Base-by-base conservation (phyloP, 2,329 filamentous ascomycete species). In the Aspergillus fumigatiaffinis region DNA sequence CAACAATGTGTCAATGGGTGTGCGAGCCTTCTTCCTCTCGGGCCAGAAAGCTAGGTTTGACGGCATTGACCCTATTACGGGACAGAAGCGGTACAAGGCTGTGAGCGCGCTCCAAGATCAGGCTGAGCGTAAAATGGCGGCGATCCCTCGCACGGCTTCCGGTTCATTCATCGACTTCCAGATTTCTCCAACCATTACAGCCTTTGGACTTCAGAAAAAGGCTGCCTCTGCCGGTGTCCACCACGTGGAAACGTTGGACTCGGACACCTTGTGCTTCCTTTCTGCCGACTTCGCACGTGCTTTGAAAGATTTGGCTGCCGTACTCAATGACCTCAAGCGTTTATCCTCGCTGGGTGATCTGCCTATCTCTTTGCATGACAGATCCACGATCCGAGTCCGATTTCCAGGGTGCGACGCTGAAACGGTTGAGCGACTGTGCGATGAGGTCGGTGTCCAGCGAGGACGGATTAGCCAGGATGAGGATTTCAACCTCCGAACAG, bases 1-100 rank as follows among this genome's bases (percentile, higher is more conserved):
- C 52, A 89, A 94, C 73, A 96, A 96, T 75, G 93, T 97, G n/a
- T 96, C 91, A 12, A 87, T 92, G 66, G 94, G 92, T 4, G 87
- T 97, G 68, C 87, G 94, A 54, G 92, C 92, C 12, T 97, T 99
- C 76, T 88, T 91, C 77, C 82, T 96, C n/a, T 92, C 90, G 0
- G 94, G 94, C 0, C 87, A 96, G 68, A 94, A 92, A 73, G 87
- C 89, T 9, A 89, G 90, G 57, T 97, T 92, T 66, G 90, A 96
- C 71, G 93, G 93, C 12, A 73, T 88, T 47, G 86, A 87, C 54
- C 75, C 84, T 17, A 70, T 68, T 32, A 85, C 82, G 10, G 92
- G 92, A 48, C 87, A 92, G 75, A 89, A 89, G 76, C 84, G 84
- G 58, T 97, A 91, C 80, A 88, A 90, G 68, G 79, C 85, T 29